Conservation (phyloP, 257 asterid species). For the Solanum microdontum region DNA sequence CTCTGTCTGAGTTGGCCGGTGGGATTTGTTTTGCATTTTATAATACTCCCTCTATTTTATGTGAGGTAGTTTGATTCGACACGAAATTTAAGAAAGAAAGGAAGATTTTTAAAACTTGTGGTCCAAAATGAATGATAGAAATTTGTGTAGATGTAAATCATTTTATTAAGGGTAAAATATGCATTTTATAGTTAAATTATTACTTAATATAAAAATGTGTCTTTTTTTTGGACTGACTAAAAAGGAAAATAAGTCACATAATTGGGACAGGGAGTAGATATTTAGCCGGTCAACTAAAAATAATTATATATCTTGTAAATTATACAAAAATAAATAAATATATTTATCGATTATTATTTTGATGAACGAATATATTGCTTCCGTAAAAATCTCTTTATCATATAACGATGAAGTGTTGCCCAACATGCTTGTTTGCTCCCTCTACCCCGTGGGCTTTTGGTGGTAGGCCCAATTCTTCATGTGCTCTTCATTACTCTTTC, state of each 20-base stretch:
- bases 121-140: too few relatives aligned
- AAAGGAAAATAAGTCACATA: too few relatives aligned
- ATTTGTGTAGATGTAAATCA: too few relatives aligned
- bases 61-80: too few relatives aligned
- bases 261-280: background rate
- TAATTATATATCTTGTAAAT: background rate
- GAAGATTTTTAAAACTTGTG: too few relatives aligned
- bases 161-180: too few relatives aligned
- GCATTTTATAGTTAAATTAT: too few relatives aligned
- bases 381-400: background rate
- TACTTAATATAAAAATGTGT: too few relatives aligned
- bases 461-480: slow-evolving; percentile 29
- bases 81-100: too few relatives aligned
- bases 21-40: background rate
- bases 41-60: background rate
- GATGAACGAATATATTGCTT: background rate
- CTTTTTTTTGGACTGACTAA: too few relatives aligned
- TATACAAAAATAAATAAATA: too few relatives aligned
- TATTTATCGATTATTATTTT: background rate
- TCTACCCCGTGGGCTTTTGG: background rate
- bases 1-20: slow-evolving; percentile 3
- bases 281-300: background rate
- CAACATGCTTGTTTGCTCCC: slow-evolving; percentile 36
- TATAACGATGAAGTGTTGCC: slow-evolving; percentile 23
- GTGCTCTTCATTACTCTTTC: slow-evolving; percentile 22